phyloP scores from a whole-genome alignment of 2,329 filamentous ascomycete genomes.

The Colletotrichum ledebouriae region DNA sequence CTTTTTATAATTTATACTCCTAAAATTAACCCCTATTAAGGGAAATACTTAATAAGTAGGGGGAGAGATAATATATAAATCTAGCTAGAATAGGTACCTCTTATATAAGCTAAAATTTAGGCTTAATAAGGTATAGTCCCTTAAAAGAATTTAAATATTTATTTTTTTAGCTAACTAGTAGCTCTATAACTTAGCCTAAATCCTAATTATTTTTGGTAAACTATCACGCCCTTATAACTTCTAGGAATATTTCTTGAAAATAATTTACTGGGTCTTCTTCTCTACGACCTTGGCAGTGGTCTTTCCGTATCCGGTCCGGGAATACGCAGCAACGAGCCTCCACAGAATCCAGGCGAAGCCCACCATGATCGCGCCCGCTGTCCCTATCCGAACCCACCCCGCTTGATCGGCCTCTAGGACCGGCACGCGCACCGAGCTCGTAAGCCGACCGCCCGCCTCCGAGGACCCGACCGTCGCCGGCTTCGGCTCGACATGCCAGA shows the following conservation, averaged over 20 bases:
- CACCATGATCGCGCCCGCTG: conserved; percentile 68
- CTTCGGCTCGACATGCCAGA: conserved; percentile 81
- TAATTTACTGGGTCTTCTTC: conserved; percentile 39
- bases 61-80: too few species aligned
- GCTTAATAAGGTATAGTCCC: too few species aligned
- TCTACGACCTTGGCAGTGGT: not conserved
- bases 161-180: too few species aligned
- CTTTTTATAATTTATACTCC: too few species aligned
- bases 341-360: conserved; percentile 80
- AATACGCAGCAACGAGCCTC: conserved; percentile 63
- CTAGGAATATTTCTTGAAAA: not conserved
- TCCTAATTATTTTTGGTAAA: too few species aligned
- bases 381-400: conserved; percentile 66
- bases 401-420: conserved; percentile 70
- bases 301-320: conserved; percentile 51
- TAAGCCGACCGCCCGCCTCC: conserved; percentile 53
- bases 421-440: conserved; percentile 72
- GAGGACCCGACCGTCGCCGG: conserved; percentile 46
- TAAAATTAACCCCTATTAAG: too few species aligned
- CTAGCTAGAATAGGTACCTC: too few species aligned
- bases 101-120: too few species aligned
- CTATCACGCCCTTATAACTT: too few species aligned
- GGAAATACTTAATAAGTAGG: too few species aligned
- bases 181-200: too few species aligned
- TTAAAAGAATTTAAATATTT: too few species aligned